A percentile compares a stretch with the other conserved stretches of the same genome.
Evolutionary conservation across 2,329 filamentous ascomycete genomes (phyloP).

Genomic region (Monosporascus sp.): DNA sequence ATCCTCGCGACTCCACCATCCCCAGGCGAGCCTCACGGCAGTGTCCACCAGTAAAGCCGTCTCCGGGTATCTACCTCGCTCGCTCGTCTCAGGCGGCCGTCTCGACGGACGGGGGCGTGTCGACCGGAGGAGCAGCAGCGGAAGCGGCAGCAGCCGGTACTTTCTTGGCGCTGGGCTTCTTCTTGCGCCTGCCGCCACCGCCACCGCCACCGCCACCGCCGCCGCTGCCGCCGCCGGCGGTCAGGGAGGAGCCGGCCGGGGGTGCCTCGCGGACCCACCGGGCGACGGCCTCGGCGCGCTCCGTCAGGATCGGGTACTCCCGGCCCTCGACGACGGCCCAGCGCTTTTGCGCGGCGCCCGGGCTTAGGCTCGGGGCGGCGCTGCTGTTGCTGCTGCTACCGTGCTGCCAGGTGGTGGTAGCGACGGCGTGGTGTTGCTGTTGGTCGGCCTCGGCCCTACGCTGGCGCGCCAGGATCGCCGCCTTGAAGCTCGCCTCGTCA

Average conservation of each 20-base stretch:
- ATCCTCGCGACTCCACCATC: too few relatives aligned
- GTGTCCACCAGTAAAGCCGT: too few relatives aligned
- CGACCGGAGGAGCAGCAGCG: neutral
- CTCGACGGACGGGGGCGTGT: neutral
- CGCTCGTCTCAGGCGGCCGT: neutral
- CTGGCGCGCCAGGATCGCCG: slow-evolving; percentile 57
- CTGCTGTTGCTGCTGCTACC: slow-evolving; percentile 5
- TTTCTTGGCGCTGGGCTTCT: slow-evolving; percentile 21
- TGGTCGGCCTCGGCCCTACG: slow-evolving; percentile 51
- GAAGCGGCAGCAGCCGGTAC: neutral
- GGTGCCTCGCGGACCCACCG: slow-evolving; percentile 63
- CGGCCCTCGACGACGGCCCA: slow-evolving; percentile 61
- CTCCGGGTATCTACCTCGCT: too few relatives aligned
- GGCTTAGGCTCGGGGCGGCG: slow-evolving; percentile 10
- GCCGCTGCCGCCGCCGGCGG: slow-evolving; percentile 19
- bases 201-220: slow-evolving; percentile 19
- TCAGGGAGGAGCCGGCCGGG: slow-evolving; percentile 16
- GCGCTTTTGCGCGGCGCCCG: slow-evolving; percentile 34
- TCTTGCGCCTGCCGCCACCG: slow-evolving; percentile 25
- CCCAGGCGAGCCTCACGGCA: too few relatives aligned
- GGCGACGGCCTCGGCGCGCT: slow-evolving; percentile 62
- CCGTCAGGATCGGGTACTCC: slow-evolving; percentile 65
- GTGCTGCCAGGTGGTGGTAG: neutral
- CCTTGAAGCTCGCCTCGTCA: slow-evolving; percentile 60
- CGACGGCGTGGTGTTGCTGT: slow-evolving; percentile 9